Conservation (phyloP, 2,329 filamentous ascomycete genomes). For the Escovopsis sp. region DNA sequence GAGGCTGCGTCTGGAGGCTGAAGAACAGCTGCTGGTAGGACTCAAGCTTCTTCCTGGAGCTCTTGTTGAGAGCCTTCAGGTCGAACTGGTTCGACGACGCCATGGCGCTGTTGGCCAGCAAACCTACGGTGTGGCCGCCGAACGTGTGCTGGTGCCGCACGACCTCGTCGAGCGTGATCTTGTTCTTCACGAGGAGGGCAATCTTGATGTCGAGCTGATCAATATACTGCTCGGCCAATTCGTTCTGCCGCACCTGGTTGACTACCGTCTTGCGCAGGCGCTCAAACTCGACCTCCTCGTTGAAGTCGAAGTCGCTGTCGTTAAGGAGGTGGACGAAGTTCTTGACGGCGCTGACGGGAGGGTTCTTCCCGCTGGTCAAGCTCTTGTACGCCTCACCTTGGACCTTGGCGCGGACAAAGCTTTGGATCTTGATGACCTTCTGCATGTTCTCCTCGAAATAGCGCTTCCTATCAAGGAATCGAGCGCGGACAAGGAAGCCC, state of each 20-base stretch:
- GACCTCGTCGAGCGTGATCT: slow-evolving; percentile 95
- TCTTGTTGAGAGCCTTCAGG: slow-evolving; percentile 93
- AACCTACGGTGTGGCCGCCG: slow-evolving; percentile 70
- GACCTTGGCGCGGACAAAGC: slow-evolving; percentile 84
- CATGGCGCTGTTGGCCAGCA: slow-evolving; percentile 79
- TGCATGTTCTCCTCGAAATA: slow-evolving; percentile 96
- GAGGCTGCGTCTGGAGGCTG: slow-evolving; percentile 86
- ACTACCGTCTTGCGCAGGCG: slow-evolving; percentile 89
- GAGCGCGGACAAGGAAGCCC: slow-evolving; percentile 56
- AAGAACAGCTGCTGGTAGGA: slow-evolving; percentile 98
- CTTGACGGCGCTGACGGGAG: slow-evolving; percentile 90
- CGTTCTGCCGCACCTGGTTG: slow-evolving; percentile 92
- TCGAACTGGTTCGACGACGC: slow-evolving; percentile 86
- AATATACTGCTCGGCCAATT: slow-evolving; percentile 94
- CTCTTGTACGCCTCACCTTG: slow-evolving; percentile 98
- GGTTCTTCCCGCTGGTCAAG: slow-evolving; percentile 88
- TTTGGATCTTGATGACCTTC: slow-evolving; percentile 97
- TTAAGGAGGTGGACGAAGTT: slow-evolving; percentile 96
- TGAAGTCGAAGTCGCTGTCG: slow-evolving; percentile 97
- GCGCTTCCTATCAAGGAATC: slow-evolving; percentile 70
- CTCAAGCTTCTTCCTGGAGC: slow-evolving; percentile 85
- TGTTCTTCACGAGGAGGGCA: slow-evolving; percentile 95
- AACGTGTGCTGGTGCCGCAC: slow-evolving; percentile 95
- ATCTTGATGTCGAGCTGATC: slow-evolving; percentile 99
- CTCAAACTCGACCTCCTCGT: slow-evolving; percentile 96